phyloP scores from a whole-genome alignment of 169 alveolate genomes.

The Cryptosporidium xiaoi region DNA sequence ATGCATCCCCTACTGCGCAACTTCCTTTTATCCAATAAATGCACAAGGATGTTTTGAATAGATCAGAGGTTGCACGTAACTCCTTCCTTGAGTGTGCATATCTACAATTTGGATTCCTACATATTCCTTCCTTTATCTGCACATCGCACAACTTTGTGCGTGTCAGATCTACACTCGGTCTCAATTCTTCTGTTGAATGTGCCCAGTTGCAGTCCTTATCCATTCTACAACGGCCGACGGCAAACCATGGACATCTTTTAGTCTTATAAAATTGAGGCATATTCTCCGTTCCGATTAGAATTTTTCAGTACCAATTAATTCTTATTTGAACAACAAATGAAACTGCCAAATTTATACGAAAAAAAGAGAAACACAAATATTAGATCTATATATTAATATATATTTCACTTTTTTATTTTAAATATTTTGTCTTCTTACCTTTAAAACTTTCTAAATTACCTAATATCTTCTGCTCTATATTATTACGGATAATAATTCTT shows the following conservation, averaged over 20 bases:
- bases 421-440: no score
- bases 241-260: conserved; percentile 73
- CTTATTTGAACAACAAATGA: no score
- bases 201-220: conserved; percentile 75
- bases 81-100: conserved; percentile 79
- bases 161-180: conserved; percentile 74
- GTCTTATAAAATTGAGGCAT: conserved; percentile 74
- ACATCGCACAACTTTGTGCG: conserved; percentile 59
- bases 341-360: no score
- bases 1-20: conserved; percentile 74
- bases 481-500: no score
- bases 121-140: conserved; percentile 56
- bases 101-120: conserved; percentile 74
- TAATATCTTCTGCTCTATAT: no score
- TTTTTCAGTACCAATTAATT: no score
- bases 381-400: no score
- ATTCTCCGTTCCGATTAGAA: no score
- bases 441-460: no score
- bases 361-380: no score
- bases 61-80: conserved; percentile 75
- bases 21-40: conserved; percentile 79
- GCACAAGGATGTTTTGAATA: conserved; percentile 78
- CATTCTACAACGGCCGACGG: conserved; percentile 75
- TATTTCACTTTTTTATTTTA: no score
- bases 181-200: conserved; percentile 66